phyloP scores from a whole-genome alignment of 768 basidiomycete genomes.

The Termitomyces sp. region DNA sequence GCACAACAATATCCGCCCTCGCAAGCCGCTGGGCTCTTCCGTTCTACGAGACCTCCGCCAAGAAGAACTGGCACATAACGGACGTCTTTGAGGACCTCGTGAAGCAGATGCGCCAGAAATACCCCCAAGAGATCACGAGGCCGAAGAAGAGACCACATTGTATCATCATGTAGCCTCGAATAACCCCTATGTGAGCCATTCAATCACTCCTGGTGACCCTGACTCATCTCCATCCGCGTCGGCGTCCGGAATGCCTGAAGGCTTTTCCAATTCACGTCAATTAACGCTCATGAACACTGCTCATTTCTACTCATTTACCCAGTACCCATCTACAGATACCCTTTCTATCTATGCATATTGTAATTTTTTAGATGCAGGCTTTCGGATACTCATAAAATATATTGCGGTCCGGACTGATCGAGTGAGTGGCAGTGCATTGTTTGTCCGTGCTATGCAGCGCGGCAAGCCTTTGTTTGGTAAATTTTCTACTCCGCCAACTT shows the following conservation, averaged over 20 bases:
- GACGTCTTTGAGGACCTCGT: constrained; percentile 78
- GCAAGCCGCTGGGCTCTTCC: constrained; percentile 64
- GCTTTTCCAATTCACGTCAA: neutral
- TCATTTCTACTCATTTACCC: constrained; percentile 14
- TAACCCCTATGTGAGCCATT: constrained; percentile 4
- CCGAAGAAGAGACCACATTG: constrained; percentile 18
- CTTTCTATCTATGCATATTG: constrained; percentile 8
- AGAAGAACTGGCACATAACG: constrained; percentile 72
- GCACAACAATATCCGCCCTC: constrained; percentile 55
- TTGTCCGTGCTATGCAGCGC: constrained; percentile 18
- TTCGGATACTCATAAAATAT: constrained; percentile 2
- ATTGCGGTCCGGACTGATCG: neutral
- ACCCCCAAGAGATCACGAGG: constrained; percentile 36
- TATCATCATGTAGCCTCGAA: constrained; percentile 33
- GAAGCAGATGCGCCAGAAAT: constrained; percentile 64
- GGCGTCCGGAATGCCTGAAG: neutral
- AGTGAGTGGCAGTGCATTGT: constrained; percentile 18
- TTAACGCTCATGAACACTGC: constrained; percentile 12
- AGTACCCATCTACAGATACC: constrained; percentile 16
- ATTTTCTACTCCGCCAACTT: constrained; percentile 15
- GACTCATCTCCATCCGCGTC: neutral
- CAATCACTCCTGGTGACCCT: neutral
- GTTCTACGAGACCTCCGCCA: constrained; percentile 87
- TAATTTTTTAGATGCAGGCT: constrained; percentile 10
- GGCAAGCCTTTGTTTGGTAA: constrained; percentile 14